Conservation (phyloP, 2,329 filamentous ascomycete species). For the Westerdykella ornata region DNA sequence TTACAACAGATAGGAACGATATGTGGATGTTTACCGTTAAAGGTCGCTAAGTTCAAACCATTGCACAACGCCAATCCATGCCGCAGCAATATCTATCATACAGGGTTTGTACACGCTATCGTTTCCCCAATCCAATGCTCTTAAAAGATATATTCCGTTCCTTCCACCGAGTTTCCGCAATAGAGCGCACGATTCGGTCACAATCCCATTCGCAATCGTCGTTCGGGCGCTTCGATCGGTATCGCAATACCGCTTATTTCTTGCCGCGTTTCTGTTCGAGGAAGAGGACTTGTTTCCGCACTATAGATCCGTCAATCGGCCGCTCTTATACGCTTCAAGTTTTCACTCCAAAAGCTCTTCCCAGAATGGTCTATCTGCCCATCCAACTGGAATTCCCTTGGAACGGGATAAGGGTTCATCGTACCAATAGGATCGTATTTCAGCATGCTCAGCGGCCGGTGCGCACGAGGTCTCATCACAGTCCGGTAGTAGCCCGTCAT, state of each 20-base stretch:
- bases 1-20: too few species aligned
- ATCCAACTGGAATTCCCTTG: neutral
- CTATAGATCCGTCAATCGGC: conserved; percentile 42
- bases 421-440: conserved; percentile 97
- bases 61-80: too few species aligned
- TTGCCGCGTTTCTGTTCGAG: conserved; percentile 83
- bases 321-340: neutral
- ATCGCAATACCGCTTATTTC: conserved; percentile 28
- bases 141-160: neutral
- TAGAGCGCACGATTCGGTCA: neutral
- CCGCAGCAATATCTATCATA: too few species aligned
- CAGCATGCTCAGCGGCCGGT: conserved; percentile 87
- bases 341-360: neutral
- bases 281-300: conserved; percentile 92
- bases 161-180: neutral
- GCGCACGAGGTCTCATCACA: conserved; percentile 70
- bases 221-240: neutral
- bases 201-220: neutral
- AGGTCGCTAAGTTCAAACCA: too few species aligned
- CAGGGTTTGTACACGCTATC: too few species aligned
- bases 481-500: conserved; percentile 98
- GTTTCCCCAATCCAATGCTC: neutral
- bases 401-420: conserved; percentile 18
- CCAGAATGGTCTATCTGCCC: neutral
- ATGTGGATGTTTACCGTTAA: too few species aligned